Evolutionary conservation across 2,329 filamentous ascomycete species (phyloP), one percentile per base, ranked within the genome.

Genomic region (Clonostachys rosea): DNA sequence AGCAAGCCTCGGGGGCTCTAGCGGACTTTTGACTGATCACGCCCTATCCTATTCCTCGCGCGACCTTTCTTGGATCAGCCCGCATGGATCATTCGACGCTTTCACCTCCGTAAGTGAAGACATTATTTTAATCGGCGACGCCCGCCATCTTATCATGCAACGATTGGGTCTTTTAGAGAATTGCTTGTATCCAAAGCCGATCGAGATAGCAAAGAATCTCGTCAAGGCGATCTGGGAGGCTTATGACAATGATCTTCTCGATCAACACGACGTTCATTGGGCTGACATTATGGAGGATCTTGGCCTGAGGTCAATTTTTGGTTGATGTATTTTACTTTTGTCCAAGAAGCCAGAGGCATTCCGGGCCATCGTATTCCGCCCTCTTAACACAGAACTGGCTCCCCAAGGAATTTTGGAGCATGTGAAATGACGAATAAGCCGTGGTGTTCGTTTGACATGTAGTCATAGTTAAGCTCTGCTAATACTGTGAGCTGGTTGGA

Each of bases 231-330:
- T 72, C 3, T 72, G 69, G 69, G 59, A 58, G 2, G 64, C 63
- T 1, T 72, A 72, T 17, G 69, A 72, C 35, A 53, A 50, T 4
- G 69, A 71, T 42, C 16, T 50, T 9, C 57, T 61, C 5, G 65
- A 59, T 0, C 54, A 57, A 1, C 49, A 57, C 11, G 51, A 59
- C 10, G 68, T 68, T 1, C 69, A 72, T 40, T 72, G 69, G 69
- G 58, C 71, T 5, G 69, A 72, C 44, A 65, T 72, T 5, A 72
- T 70, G 68, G 64, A 64, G 44, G 55, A 60, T 5, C 59, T 59
- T 14, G 56, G 63, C 20, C 46, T 65, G 24, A 54, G 58, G 5
- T 63, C 62, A 16, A 55, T 65, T 56, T 65, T 65, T 57, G 62
- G 63, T 11, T 65, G 36, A 50, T n/a, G 30, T 12, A 8, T 12